Percentiles rank a stretch among this genome's conserved stretches.
Evolutionary conservation across 2,329 filamentous ascomycete genomes (phyloP).

Genomic region (Talaromyces sp.): DNA sequence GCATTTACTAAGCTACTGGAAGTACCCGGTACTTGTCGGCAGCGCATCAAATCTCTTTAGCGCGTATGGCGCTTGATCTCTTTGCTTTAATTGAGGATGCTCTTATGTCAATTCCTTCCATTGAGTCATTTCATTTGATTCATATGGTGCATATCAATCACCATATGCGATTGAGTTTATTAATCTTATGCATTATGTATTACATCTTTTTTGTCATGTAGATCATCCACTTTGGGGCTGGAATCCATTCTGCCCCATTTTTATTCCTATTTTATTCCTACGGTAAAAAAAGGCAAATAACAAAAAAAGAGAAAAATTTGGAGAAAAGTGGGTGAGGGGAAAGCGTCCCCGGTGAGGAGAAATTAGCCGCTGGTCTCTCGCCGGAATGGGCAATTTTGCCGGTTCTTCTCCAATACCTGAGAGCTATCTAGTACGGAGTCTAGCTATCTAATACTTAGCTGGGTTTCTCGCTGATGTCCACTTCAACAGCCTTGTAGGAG

Average conservation of each 20-base stretch:
- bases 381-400: not conserved
- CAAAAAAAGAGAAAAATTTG: slow-evolving; percentile 15
- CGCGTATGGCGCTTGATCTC: not conserved
- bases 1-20: not conserved
- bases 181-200: not conserved
- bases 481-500: not conserved
- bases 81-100: no score
- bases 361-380: slow-evolving; percentile 21
- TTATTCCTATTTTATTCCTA: slow-evolving; percentile 13
- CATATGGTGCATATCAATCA: not conserved
- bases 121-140: not conserved
- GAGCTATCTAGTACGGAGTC: no score
- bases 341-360: slow-evolving; percentile 24
- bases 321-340: slow-evolving; percentile 23
- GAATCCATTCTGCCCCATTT: not conserved
- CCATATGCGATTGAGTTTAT: not conserved
- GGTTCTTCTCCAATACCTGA: not conserved
- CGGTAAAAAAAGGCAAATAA: slow-evolving; percentile 4
- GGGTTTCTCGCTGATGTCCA: not conserved
- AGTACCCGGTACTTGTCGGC: not conserved
- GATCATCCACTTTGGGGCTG: not conserved
- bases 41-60: not conserved
- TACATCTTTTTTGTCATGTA: not conserved
- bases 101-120: not conserved
- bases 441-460: no score